phyloP scores from a whole-genome alignment of 208 protist genomes.

The Trypanosoma melophagium region DNA sequence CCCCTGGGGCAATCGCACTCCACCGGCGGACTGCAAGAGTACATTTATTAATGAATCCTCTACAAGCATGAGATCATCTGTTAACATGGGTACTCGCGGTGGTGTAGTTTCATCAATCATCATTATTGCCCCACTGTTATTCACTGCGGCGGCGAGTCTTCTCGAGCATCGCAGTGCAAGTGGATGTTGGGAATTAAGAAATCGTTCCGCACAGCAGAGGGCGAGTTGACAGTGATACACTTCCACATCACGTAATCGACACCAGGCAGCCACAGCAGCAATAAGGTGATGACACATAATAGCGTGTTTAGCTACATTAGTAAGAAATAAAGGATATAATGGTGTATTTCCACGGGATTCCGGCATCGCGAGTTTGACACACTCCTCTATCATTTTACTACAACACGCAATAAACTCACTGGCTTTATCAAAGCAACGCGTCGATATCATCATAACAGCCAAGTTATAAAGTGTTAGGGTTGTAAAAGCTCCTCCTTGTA shows the following conservation, averaged over 20 bases:
- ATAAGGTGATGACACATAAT: slow-evolving; percentile 76
- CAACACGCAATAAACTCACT: slow-evolving; percentile 71
- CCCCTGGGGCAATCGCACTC: background rate
- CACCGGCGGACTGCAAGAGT: slow-evolving; percentile 13
- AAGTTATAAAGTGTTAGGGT: slow-evolving; percentile 79
- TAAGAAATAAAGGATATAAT: slow-evolving; percentile 29
- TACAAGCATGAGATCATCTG: slow-evolving; percentile 26
- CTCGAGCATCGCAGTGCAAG: slow-evolving; percentile 35
- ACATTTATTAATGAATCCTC: slow-evolving; percentile 7
- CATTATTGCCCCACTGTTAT: slow-evolving; percentile 11
- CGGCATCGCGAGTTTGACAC: slow-evolving; percentile 34
- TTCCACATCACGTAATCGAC: slow-evolving; percentile 38
- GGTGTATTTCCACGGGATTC: background rate
- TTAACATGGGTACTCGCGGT: slow-evolving; percentile 33
- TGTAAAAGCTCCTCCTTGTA: slow-evolving; percentile 43
- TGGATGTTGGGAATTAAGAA: slow-evolving; percentile 34
- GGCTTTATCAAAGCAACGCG: slow-evolving; percentile 69
- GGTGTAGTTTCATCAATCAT: slow-evolving; percentile 19
- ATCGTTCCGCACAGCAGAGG: slow-evolving; percentile 57
- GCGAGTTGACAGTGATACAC: slow-evolving; percentile 80
- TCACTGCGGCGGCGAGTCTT: slow-evolving; percentile 39
- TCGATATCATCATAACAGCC: slow-evolving; percentile 46
- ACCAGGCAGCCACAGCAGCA: slow-evolving; percentile 69
- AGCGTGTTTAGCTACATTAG: slow-evolving; percentile 49
- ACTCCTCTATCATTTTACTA: slow-evolving; percentile 52